Base-by-base conservation (phyloP, 1,139 yeast genomes). In the Martiniozyma asiatica region DNA sequence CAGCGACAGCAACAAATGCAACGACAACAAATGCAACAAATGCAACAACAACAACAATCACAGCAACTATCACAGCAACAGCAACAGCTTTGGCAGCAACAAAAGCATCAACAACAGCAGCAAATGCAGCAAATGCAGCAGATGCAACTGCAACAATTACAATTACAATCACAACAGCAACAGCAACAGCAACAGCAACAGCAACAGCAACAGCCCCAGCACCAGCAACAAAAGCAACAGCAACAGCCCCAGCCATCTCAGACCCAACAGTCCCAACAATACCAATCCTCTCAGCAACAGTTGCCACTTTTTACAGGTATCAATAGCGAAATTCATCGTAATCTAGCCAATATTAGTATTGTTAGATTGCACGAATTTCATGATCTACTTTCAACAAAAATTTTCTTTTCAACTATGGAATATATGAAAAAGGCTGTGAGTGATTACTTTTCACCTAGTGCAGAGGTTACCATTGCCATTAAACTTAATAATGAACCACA, bases 361-460 rank as follows among this genome's bases (percentile, higher is more conserved):
- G 32, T 29, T 8, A n/a, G 32, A 11, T 14, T 29, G 2, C 32
- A 29, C 13, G 32, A 29, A 14, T 25, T 29, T n/a, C 32, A 29
- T 18, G 32, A 29, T 20, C 13, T 29, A 23, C 11, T 29, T 6
- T 29, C 32, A n/a, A 25, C 22, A 11, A 21, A 24, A 16, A 26
- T 26, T 17, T 17, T 37, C 4, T 42, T 39, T 8, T 34, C 57
- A 19, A 55, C 56, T 30, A 46, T 65, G 20, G 53, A 54, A 4
- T 68, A 61, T 41, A 67, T 77, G 73, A 55, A 59, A 34, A 53
- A 54, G 29, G 50, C 66, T 14, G 56, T 64, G 11, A 50, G 52
- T 4, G 73, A 68, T 25, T 63, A 59, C 38, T 73, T 71, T 43
- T 53, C 67, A 20, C 72, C 68, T 6, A 48, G 52, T 27, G 73